Percentiles rank a stretch among this genome's conserved stretches.
Conservation (phyloP, 208 protist species). For the Spironucleus salmonicida region DNA sequence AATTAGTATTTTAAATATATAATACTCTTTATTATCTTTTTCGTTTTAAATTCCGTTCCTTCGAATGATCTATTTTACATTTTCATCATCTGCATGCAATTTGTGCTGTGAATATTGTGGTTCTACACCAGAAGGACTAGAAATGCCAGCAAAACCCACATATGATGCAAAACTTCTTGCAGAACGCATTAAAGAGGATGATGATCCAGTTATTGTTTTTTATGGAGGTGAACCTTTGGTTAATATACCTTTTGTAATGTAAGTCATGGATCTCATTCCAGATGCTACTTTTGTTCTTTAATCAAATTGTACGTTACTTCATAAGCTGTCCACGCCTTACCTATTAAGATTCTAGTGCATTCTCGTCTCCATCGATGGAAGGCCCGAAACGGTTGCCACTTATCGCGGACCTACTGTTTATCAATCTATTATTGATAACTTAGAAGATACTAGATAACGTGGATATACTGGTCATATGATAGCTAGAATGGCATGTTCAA, state of each 20-base stretch:
- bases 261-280: slow-evolving; percentile 26
- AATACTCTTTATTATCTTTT: no score
- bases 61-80: slow-evolving; percentile 42
- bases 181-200: slow-evolving; percentile 10
- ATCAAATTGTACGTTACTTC: slow-evolving; percentile 39
- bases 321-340: slow-evolving; percentile 31
- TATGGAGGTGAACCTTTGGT: slow-evolving; percentile 43
- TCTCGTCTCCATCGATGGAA: slow-evolving; percentile 42
- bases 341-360: slow-evolving; percentile 31
- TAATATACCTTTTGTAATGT: slow-evolving; percentile 23
- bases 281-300: slow-evolving; percentile 40
- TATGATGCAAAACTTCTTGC: not conserved
- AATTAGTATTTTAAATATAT: no score
- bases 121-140: slow-evolving; percentile 26
- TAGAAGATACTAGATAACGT: slow-evolving; percentile 1
- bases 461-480: slow-evolving; percentile 33
- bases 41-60: no score
- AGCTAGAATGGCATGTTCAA: slow-evolving; percentile 36
- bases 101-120: slow-evolving; percentile 38
- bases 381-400: slow-evolving; percentile 4
- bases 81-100: slow-evolving; percentile 36
- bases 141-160: slow-evolving; percentile 31
- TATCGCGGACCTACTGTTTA: slow-evolving; percentile 34
- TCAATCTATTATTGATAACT: slow-evolving; percentile 29
- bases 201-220: slow-evolving; percentile 34